These are phyloP conservation scores for Dendrostoma leiphaemia DNA, from an alignment of 2,329 filamentous ascomycete species.

Conservation along the genomic window DNA sequence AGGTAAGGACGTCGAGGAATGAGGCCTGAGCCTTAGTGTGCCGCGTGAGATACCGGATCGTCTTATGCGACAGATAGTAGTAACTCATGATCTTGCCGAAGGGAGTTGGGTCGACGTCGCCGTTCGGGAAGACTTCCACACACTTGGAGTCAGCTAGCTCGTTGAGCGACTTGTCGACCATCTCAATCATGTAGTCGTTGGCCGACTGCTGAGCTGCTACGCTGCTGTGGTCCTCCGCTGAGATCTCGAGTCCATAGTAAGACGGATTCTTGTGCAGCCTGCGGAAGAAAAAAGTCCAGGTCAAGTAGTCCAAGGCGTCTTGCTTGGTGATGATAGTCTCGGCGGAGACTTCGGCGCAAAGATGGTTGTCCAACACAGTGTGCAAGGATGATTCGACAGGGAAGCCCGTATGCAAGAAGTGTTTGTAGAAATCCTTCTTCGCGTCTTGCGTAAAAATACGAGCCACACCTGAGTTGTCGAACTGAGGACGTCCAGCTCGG, in stretches of 20 bases:
- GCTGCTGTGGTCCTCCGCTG: slow-evolving; percentile 87
- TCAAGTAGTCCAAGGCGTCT: slow-evolving; percentile 94
- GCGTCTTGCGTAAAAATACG: slow-evolving; percentile 96
- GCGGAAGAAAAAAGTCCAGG: slow-evolving; percentile 99
- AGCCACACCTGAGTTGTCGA: slow-evolving; percentile 92
- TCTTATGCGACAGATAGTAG: slow-evolving; percentile 96
- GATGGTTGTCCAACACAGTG: slow-evolving; percentile 94
- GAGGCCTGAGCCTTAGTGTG: slow-evolving; percentile 72
- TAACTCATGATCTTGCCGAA: slow-evolving; percentile 99
- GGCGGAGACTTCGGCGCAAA: slow-evolving; percentile 90
- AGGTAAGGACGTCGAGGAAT: slow-evolving; percentile 80
- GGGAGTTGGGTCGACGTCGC: slow-evolving; percentile 84
- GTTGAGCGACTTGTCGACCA: slow-evolving; percentile 82
- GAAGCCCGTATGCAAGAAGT: slow-evolving; percentile 97
- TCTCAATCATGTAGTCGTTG: slow-evolving; percentile 90
- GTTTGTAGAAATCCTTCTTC: slow-evolving; percentile 99
- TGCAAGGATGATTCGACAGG: slow-evolving; percentile 95
- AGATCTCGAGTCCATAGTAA: slow-evolving; percentile 94
- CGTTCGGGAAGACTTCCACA: slow-evolving; percentile 78
- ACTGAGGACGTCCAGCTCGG: slow-evolving; percentile 91
- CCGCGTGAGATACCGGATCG: slow-evolving; percentile 78
- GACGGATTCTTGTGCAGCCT: slow-evolving; percentile 96
- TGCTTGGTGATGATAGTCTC: slow-evolving; percentile 93
- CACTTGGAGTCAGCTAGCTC: slow-evolving; percentile 85
- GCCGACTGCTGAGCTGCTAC: slow-evolving; percentile 81